Evolutionary conservation across 2,329 filamentous ascomycete genomes (phyloP).

Genomic region (Pleomassaria siparia): DNA sequence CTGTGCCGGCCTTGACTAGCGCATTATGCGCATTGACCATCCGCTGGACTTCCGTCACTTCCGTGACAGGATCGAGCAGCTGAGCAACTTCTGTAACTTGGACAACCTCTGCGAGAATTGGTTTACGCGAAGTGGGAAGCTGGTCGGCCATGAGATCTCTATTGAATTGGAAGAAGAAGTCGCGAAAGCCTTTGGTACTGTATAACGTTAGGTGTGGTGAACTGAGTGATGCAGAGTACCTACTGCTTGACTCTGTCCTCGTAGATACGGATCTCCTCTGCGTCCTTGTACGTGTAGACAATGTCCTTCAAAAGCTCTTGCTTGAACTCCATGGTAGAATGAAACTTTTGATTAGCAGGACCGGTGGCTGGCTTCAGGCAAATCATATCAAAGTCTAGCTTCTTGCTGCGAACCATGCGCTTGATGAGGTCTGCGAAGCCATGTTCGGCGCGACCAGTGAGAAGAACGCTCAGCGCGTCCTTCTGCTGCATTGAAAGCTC

Average conservation of each 20-base stretch:
- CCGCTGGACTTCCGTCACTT: slow-evolving; percentile 82
- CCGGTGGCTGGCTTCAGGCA: slow-evolving; percentile 83
- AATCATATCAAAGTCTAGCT: slow-evolving; percentile 83
- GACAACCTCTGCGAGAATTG: slow-evolving; percentile 77
- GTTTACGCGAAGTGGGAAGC: slow-evolving; percentile 56
- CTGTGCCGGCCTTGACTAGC: slow-evolving; percentile 51
- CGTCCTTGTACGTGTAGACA: slow-evolving; percentile 80
- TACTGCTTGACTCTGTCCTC: slow-evolving; percentile 64
- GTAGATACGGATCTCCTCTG: slow-evolving; percentile 75
- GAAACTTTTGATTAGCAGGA: slow-evolving; percentile 76
- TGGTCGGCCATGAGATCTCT: slow-evolving; percentile 50
- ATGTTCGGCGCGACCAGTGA: slow-evolving; percentile 81
- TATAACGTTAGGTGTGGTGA: slow-evolving; percentile 14
- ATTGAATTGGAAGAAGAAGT: slow-evolving; percentile 82
- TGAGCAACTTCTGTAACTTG: slow-evolving; percentile 78
- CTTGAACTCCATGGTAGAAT: slow-evolving; percentile 89
- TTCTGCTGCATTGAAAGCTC: slow-evolving; percentile 79
- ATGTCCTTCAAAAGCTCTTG: slow-evolving; percentile 78
- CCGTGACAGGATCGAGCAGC: slow-evolving; percentile 73
- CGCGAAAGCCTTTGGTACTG: slow-evolving; percentile 76
- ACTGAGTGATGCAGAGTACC: slow-evolving; percentile 20
- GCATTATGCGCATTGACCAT: slow-evolving; percentile 87
- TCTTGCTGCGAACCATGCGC: slow-evolving; percentile 75
- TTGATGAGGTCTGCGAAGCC: slow-evolving; percentile 78
- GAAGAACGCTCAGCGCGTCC: slow-evolving; percentile 78